Conservation (phyloP, 2,329 filamentous ascomycete species). For the Pseudohalonectria lignicola region DNA sequence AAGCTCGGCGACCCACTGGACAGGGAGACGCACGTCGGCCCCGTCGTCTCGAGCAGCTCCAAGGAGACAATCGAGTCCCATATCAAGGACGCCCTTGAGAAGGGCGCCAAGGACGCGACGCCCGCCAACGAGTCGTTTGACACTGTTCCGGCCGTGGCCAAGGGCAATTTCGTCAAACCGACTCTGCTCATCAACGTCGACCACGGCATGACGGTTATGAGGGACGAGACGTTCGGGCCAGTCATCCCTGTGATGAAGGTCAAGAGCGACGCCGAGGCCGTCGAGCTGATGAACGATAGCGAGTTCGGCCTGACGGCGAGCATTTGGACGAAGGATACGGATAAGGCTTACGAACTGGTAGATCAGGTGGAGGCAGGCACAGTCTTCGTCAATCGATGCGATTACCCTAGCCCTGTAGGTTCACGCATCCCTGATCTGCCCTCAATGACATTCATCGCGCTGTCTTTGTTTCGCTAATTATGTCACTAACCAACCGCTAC, state of each 20-base stretch:
- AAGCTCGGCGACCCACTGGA: slow-evolving; percentile 82
- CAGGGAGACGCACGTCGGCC: slow-evolving; percentile 70
- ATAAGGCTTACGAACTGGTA: slow-evolving; percentile 62
- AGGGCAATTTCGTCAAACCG: slow-evolving; percentile 82
- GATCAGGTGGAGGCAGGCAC: slow-evolving; percentile 84
- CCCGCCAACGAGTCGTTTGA: slow-evolving; percentile 71
- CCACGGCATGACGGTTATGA: slow-evolving; percentile 83
- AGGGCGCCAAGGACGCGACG: slow-evolving; percentile 76
- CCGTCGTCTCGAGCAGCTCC: slow-evolving; percentile 74
- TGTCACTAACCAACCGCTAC: background rate
- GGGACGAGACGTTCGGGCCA: slow-evolving; percentile 88
- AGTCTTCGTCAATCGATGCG: slow-evolving; percentile 90
- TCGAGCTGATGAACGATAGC: slow-evolving; percentile 86
- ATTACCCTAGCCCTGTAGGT: slow-evolving; percentile 83
- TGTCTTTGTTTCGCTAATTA: slow-evolving; percentile 4
- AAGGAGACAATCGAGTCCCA: slow-evolving; percentile 68
- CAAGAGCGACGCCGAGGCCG: slow-evolving; percentile 66
- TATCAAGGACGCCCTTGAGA: slow-evolving; percentile 69
- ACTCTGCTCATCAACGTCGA: slow-evolving; percentile 70
- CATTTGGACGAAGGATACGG: slow-evolving; percentile 87
- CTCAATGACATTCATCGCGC: too few species aligned
- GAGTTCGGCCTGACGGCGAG: slow-evolving; percentile 92
- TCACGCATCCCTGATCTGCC: slow-evolving; percentile 1
- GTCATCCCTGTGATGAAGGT: slow-evolving; percentile 88
- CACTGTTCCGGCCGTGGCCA: slow-evolving; percentile 46